A percentile compares a stretch with the other conserved stretches of the same genome.
phyloP scores from a whole-genome alignment of 345 rosid species.

The Balakata baccata region DNA sequence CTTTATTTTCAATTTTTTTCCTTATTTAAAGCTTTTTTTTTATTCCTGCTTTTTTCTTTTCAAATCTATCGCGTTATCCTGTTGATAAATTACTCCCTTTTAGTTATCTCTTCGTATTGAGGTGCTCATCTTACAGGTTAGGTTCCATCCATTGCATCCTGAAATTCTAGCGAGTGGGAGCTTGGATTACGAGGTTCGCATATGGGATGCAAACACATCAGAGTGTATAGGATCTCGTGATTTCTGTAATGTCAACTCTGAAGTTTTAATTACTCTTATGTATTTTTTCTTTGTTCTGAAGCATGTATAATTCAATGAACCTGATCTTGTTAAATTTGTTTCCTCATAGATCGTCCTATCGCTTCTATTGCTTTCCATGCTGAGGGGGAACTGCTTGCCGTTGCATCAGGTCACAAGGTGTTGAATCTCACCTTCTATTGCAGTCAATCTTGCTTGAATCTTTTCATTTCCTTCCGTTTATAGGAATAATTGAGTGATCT shows the following conservation, averaged over 20 bases:
- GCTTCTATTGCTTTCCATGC: conserved; percentile 86
- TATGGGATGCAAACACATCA: conserved; percentile 68
- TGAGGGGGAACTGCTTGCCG: conserved; percentile 69
- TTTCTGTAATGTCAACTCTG: conserved; percentile 42
- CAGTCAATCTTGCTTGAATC: neutral
- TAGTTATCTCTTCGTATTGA: conserved; percentile 3
- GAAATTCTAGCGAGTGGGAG: conserved; percentile 75
- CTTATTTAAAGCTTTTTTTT: neutral
- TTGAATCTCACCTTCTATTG: conserved; percentile 6
- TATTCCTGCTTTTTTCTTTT: neutral
- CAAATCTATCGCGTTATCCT: neutral
- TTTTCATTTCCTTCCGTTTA: neutral
- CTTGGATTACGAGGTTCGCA: conserved; percentile 72
- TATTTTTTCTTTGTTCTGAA: neutral
- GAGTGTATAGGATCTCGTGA: conserved; percentile 70
- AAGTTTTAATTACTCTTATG: conserved; percentile 13
- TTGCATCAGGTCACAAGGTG: conserved; percentile 81
- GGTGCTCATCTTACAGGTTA: conserved; percentile 46
- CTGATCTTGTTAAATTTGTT: conserved; percentile 16
- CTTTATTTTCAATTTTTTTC: too few relatives aligned
- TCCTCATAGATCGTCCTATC: conserved; percentile 60
- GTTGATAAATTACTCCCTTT: neutral
- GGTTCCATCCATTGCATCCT: conserved; percentile 64
- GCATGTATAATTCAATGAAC: neutral
- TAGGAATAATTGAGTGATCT: neutral